Conservation (phyloP, 2,329 filamentous ascomycete species). For the Aspergillus spinulosporus region DNA sequence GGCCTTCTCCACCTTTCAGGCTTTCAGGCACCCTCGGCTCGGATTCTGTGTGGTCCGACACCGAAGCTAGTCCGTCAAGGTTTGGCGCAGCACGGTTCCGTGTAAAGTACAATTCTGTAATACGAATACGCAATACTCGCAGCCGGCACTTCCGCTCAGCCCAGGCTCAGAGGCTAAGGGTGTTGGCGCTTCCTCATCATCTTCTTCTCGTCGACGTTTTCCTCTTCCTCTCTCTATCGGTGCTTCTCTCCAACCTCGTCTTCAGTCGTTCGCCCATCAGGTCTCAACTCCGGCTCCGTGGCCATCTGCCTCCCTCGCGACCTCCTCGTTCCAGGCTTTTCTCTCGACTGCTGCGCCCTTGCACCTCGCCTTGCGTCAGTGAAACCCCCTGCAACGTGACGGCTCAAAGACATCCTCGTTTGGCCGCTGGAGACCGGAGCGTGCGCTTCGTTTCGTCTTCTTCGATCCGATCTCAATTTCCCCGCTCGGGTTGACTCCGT, state of each 20-base stretch:
- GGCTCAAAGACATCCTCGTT: constrained; percentile 23
- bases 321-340: constrained; percentile 23
- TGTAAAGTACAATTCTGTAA: neutral
- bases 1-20: constrained; percentile 12
- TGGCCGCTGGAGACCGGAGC: constrained; percentile 29
- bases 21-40: constrained; percentile 2
- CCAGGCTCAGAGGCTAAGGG: constrained; percentile 14
- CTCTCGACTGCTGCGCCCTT: constrained; percentile 21
- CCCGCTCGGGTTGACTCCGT: constrained; percentile 18
- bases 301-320: constrained; percentile 23
- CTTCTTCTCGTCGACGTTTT: constrained; percentile 20
- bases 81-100: neutral
- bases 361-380: constrained; percentile 33
- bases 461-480: constrained; percentile 17
- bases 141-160: constrained; percentile 16
- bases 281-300: constrained; percentile 26
- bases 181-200: constrained; percentile 10
- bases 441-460: constrained; percentile 13
- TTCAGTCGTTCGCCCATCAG: constrained; percentile 3
- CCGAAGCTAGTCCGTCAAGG: constrained; percentile 5
- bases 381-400: constrained; percentile 33
- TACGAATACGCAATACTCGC: neutral
- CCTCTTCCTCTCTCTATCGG: constrained; percentile 17
- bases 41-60: constrained; percentile 7
- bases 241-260: constrained; percentile 11